Conservation (phyloP, 495 filamentous ascomycete genomes). For the Daldinia concentrica region DNA sequence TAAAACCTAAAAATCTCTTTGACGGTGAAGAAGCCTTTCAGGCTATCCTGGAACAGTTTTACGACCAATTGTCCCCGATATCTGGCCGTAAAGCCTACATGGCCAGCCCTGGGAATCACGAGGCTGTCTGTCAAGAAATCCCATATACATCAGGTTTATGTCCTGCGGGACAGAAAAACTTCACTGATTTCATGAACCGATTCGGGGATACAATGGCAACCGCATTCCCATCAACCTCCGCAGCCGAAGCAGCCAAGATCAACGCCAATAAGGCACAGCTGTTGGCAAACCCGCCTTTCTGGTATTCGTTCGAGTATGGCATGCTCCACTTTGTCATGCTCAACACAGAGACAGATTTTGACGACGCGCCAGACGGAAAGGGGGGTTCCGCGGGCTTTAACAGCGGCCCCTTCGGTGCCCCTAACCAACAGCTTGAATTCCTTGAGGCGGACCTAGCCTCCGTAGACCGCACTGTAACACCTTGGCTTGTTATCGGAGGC, state of each 20-base stretch:
- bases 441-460: conserved; percentile 56
- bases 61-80: conserved; percentile 55
- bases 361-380: conserved; percentile 54
- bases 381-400: conserved; percentile 58
- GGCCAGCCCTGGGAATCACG: conserved; percentile 57
- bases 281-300: conserved; percentile 68
- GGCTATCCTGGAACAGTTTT: conserved; percentile 57
- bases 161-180: conserved; percentile 66
- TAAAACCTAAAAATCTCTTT: conserved; percentile 52
- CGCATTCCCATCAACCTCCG: conserved; percentile 57
- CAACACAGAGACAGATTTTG: conserved; percentile 65
- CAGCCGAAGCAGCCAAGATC: conserved; percentile 52
- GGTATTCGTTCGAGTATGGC: conserved; percentile 72
- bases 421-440: conserved; percentile 56
- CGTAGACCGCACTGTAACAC: conserved; percentile 60
- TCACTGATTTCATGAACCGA: conserved; percentile 67
- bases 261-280: conserved; percentile 58
- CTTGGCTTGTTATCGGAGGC: conserved; percentile 68
- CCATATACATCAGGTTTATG: conserved; percentile 58
- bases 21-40: conserved; percentile 54
- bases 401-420: conserved; percentile 62
- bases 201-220: conserved; percentile 63
- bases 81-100: conserved; percentile 56
- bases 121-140: conserved; percentile 55
- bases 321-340: conserved; percentile 66